These are phyloP conservation scores for Polygonum maritimum DNA, from an alignment of 148 eudicot species.

Conservation along the genomic window DNA sequence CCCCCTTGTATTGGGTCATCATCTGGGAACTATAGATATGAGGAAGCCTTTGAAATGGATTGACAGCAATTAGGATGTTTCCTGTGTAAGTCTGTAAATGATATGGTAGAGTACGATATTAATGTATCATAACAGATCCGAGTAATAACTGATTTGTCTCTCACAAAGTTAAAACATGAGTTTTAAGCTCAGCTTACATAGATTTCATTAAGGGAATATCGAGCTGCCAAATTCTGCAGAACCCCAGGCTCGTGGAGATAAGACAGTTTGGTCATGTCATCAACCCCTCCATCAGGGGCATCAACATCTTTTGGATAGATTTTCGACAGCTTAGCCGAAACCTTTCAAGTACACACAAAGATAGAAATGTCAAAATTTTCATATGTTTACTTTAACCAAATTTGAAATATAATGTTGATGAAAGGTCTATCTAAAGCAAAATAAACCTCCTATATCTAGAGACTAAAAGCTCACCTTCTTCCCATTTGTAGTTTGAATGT, in stretches of 20 bases:
- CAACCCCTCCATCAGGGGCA: constrained; percentile 90
- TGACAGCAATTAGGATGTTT: constrained; percentile 80
- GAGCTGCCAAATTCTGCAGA: constrained; percentile 62
- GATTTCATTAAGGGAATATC: constrained; percentile 75
- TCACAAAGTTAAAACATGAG: constrained; percentile 18
- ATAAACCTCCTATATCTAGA: background rate
- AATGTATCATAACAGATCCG: constrained; percentile 35
- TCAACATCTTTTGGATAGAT: constrained; percentile 78
- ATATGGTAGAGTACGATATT: constrained; percentile 41
- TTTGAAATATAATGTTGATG: background rate
- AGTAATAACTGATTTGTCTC: constrained; percentile 26
- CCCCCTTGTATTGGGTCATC: constrained; percentile 94
- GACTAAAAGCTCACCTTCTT: constrained; percentile 26
- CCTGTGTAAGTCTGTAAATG: constrained; percentile 90
- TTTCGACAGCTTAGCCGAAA: constrained; percentile 37
- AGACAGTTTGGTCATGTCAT: constrained; percentile 95
- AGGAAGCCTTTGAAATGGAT: constrained; percentile 91
- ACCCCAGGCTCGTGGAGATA: constrained; percentile 97
- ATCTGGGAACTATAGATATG: constrained; percentile 63
- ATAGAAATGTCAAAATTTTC: background rate
- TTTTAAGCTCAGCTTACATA: constrained; percentile 47
- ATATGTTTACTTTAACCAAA: background rate
- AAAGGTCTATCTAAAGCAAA: background rate
- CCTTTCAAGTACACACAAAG: constrained; percentile 23
- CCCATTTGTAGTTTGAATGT: constrained; percentile 36